Evolutionary conservation across 148 eudicot species (phyloP), one percentile per base, ranked within the genome.

Genomic region (Camellia japonica): DNA sequence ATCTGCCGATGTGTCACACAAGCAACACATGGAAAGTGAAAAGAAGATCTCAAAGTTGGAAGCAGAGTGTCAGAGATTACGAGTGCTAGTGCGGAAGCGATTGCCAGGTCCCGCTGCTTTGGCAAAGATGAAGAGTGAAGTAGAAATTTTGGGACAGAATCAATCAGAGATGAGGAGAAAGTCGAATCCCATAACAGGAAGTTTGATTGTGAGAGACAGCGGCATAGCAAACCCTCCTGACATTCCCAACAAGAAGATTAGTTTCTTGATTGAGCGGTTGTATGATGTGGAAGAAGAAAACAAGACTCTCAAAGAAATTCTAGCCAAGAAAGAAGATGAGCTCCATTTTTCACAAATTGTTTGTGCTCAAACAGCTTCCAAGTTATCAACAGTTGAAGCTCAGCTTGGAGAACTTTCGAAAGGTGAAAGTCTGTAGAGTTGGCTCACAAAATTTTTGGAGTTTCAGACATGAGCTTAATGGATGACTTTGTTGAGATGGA

Each of bases 231-330:
- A 64, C 72, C 65, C 77, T 19, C 59, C 63, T 14, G 83, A 83
- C 44, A 76, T 46, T 56, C 46, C 78, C 9, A 80, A 79, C 47
- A 86, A 85, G 71, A 84, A 76, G 70, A 73, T 78, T 2, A 75
- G 65, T 84, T 80, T 82, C 80, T 79, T 93, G 84, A 76, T 85
- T 14, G 90, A 84, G 19, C 91, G 80, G 43, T 38, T 93, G 46
- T 83, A 75, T 73, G 86, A 82, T 75, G n/a, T 90, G 83, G 95
- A 93, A 73, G 88, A 86, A 80, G 97, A 93, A 79, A 94, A 94
- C 82, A 86, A 70, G 77, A 74, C 82, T 66, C 81, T 93, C 61
- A 87, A 80, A 82, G 95, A 89, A 78, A 79, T 77, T 23, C 41
- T 94, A 52, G 79, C 78, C 30, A 76, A 87, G 47, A 91, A 83